Percentiles rank a stretch among this genome's conserved stretches.
phyloP scores from a whole-genome alignment of 2,329 filamentous ascomycete genomes.

The Colletotrichum ledebouriae region DNA sequence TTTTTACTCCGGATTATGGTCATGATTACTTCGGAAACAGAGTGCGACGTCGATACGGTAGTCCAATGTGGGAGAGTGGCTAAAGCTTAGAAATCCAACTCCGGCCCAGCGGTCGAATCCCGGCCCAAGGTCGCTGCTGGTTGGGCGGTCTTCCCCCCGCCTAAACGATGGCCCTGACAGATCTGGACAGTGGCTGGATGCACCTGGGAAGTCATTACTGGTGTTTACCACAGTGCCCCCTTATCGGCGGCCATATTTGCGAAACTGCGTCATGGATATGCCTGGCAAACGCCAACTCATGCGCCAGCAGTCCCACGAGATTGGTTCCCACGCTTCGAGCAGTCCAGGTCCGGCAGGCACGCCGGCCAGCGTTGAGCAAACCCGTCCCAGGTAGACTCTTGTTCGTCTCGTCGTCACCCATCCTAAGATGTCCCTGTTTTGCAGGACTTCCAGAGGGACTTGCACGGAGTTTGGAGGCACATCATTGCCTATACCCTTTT shows the following conservation, averaged over 20 bases:
- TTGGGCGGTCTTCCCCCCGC: not conserved
- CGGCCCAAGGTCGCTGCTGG: slow-evolving; percentile 7
- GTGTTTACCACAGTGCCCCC: slow-evolving; percentile 11
- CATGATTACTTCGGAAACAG: not conserved
- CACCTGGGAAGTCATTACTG: not conserved
- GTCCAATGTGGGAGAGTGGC: slow-evolving; percentile 9
- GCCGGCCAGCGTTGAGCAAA: slow-evolving; percentile 7
- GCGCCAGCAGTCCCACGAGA: slow-evolving; percentile 26
- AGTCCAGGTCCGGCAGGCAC: slow-evolving; percentile 36
- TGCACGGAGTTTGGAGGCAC: not conserved
- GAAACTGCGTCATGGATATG: slow-evolving; percentile 34
- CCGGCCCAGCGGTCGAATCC: slow-evolving; percentile 8
- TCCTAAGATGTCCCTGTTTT: slow-evolving; percentile 9
- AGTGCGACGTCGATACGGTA: too few relatives aligned
- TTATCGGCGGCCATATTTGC: slow-evolving; percentile 34
- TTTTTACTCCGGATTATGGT: slow-evolving; percentile 9
- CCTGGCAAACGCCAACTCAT: too few relatives aligned
- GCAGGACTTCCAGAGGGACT: not conserved
- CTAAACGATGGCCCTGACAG: slow-evolving; percentile 22
- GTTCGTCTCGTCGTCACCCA: slow-evolving; percentile 25
- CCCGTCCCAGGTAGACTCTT: slow-evolving; percentile 18
- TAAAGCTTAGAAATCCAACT: slow-evolving; percentile 35
- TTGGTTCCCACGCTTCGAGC: slow-evolving; percentile 27
- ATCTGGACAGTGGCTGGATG: slow-evolving; percentile 25
- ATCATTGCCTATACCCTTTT: slow-evolving; percentile 11